phyloP scores from a whole-genome alignment of 75 land plant species.

The Sequoiadendron giganteum region DNA sequence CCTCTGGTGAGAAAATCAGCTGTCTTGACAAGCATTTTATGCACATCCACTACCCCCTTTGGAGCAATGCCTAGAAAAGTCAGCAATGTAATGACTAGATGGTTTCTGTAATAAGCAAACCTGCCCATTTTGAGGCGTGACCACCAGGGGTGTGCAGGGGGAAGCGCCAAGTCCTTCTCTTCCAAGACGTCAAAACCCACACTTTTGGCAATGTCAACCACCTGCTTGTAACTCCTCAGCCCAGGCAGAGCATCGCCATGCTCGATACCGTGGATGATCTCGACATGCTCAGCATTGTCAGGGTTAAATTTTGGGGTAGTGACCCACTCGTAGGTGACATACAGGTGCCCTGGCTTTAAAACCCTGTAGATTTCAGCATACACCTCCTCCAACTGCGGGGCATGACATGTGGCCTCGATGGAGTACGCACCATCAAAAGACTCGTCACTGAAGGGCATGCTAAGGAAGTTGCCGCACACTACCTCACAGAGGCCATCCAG shows the following conservation, averaged over 20 bases:
- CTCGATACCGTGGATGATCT: slow-evolving; percentile 88
- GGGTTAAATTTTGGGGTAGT: slow-evolving; percentile 65
- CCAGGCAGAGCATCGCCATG: slow-evolving; percentile 92
- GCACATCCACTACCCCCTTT: slow-evolving; percentile 51
- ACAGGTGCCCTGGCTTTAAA: slow-evolving; percentile 77
- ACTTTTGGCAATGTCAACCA: slow-evolving; percentile 57
- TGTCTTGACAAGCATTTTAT: slow-evolving; percentile 59
- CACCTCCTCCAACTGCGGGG: slow-evolving; percentile 83
- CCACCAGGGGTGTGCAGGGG: slow-evolving; percentile 94
- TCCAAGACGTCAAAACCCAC: slow-evolving; percentile 91
- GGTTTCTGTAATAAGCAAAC: slow-evolving; percentile 45
- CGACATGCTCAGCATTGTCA: slow-evolving; percentile 69
- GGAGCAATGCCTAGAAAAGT: slow-evolving; percentile 50
- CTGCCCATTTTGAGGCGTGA: slow-evolving; percentile 53
- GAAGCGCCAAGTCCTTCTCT: slow-evolving; percentile 80
- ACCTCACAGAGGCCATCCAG: slow-evolving; percentile 82
- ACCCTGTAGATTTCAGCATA: slow-evolving; percentile 86
- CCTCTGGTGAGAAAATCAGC: slow-evolving; percentile 25
- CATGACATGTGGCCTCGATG: slow-evolving; percentile 99
- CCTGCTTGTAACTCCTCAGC: slow-evolving; percentile 59
- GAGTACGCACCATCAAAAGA: slow-evolving; percentile 88
- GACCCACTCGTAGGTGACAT: slow-evolving; percentile 95
- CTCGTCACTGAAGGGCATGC: slow-evolving; percentile 77
- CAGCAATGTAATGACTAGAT: slow-evolving; percentile 39
- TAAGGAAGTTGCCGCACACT: slow-evolving; percentile 87